Evolutionary conservation across 305 asterid species (phyloP).

Genomic region (Fraxinus platypoda): DNA sequence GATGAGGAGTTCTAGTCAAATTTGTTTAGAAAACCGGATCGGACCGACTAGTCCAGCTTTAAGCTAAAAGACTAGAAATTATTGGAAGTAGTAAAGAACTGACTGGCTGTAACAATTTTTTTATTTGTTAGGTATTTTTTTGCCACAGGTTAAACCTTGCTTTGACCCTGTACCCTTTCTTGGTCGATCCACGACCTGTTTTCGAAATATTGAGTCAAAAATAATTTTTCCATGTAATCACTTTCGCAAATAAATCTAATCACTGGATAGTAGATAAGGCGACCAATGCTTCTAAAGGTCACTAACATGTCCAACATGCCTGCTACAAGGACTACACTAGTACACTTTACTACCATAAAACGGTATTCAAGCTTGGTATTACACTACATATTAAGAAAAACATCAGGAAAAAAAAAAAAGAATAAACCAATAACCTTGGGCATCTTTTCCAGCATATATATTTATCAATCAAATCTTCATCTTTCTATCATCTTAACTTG

Average conservation of each 20-base stretch:
- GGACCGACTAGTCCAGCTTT: neutral
- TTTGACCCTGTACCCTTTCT: neutral
- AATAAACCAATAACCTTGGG: neutral
- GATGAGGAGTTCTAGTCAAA: neutral
- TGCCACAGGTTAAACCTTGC: neutral
- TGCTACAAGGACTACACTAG: neutral
- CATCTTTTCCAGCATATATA: slow-evolving; percentile 1
- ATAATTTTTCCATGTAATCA: neutral
- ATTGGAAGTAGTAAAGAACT: neutral
- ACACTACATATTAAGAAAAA: neutral
- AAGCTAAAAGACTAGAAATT: neutral
- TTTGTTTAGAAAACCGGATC: neutral
- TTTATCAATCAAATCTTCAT: neutral
- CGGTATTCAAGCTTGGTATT: neutral
- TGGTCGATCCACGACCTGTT: neutral
- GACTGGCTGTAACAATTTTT: neutral
- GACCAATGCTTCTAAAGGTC: neutral
- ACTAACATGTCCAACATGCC: neutral
- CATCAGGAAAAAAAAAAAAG: neutral
- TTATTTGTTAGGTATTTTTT: neutral
- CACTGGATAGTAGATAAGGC: neutral
- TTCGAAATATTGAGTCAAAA: neutral
- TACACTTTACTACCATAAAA: neutral
- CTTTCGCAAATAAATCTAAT: neutral
- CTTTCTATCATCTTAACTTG: neutral